Base-by-base conservation (phyloP, 1,284 basidiomycete genomes). In the Ustilago shanxiensis region DNA sequence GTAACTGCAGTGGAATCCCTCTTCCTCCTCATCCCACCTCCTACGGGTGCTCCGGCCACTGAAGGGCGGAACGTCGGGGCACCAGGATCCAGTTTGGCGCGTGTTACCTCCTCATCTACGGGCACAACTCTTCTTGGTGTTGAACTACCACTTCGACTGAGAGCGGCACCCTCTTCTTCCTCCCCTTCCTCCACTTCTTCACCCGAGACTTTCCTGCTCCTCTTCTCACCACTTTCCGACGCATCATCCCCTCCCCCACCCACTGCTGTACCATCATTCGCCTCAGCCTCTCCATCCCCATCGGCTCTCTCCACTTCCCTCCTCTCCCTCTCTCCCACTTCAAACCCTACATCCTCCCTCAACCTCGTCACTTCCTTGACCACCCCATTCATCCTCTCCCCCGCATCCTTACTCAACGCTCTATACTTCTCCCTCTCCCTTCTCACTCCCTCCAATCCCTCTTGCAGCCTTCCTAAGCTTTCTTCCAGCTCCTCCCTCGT, bases 321-420 rank as follows among this genome's bases (percentile, higher is more conserved):
- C 44, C 79, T 50, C 50, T 80, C 77, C 50, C 77, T 58, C 65
- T 80, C 79, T 2, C 79, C 79, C 7, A 80, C 79, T 41, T 80
- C 79, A 26, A 44, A 67, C 14, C 77, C 79, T 8, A 80, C 74
- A 29, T 70, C 69, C n/a, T 68, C 52, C 35, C 64, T 60, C 53
- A 80, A 49, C 37, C n/a, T 39, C 11, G 50, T 47, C 31, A 80
- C 29, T 7, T 45, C 54, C 2, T 22, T 14, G 10, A 66, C 60
- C 16, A 71, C 69, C 24, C n/a, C 49, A 0, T 49, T 56, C 66
- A 77, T 66, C 26, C 77, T 49, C 33, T 35, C 31, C 16, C 45
- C 57, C 2, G 65, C 66, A 10, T 41, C 35, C 29, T 33, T 39
- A 29, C 73, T 65, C 45, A 77, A 47, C 18, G 66, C 69, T 2